Evolutionary conservation across 352 stramenopile genomes (phyloP).

Genomic region (Phytophthora nicotianae): DNA sequence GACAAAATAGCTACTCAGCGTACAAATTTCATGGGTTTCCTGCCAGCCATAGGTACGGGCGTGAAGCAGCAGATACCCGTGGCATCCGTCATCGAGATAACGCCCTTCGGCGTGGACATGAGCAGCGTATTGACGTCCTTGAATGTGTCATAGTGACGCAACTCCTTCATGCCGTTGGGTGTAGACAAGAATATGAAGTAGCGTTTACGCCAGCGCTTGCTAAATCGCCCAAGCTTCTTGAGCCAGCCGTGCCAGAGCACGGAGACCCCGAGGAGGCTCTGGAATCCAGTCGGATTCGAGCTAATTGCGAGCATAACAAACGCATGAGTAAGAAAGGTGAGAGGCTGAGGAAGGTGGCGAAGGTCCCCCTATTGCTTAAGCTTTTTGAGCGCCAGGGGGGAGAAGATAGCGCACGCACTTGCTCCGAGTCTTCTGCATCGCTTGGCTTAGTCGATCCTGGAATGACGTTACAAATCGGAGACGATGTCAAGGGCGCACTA

Average conservation of each 20-base stretch:
- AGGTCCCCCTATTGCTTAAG: background rate
- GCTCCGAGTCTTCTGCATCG: conserved; percentile 57
- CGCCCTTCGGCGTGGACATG: conserved; percentile 71
- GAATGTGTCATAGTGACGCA: conserved; percentile 76
- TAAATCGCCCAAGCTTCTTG: conserved; percentile 85
- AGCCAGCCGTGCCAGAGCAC: conserved; percentile 88
- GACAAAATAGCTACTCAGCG: conserved; percentile 8
- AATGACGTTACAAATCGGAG: background rate
- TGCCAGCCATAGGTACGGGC: conserved; percentile 39
- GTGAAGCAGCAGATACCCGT: conserved; percentile 82
- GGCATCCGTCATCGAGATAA: conserved; percentile 72
- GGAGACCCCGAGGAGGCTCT: conserved; percentile 56
- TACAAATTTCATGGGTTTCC: conserved; percentile 71
- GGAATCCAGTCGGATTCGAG: conserved; percentile 56
- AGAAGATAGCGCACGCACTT: conserved; percentile 38
- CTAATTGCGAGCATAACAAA: conserved; percentile 25
- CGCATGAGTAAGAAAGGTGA: conserved; percentile 10
- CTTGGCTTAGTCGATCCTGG: conserved; percentile 5
- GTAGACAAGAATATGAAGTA: conserved; percentile 85
- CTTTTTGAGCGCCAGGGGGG: background rate
- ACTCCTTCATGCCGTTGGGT: conserved; percentile 66
- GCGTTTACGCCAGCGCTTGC: conserved; percentile 75
- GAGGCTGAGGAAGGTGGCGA: conserved; percentile 1
- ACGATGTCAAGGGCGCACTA: conserved; percentile 12
- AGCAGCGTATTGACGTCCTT: conserved; percentile 67